Conservation (phyloP, 345 rosid genomes). For the Aquilaria sinensis region DNA sequence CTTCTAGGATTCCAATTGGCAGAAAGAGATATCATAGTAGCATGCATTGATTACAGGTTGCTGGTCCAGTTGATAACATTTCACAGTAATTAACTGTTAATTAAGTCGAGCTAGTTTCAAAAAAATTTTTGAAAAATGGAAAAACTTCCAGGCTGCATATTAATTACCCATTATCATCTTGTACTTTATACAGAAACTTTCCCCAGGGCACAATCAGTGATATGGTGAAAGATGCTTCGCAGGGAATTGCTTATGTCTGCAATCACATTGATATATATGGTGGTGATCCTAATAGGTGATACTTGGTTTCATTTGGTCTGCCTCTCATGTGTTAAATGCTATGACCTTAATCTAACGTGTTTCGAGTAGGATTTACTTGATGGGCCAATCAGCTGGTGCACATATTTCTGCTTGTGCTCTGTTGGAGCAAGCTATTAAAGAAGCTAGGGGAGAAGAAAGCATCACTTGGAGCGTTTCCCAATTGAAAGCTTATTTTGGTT, state of each 20-base stretch:
- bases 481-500: conserved; percentile 81
- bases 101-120: too few relatives aligned
- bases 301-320: conserved; percentile 7
- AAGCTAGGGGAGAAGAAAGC: conserved; percentile 49
- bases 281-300: conserved; percentile 86
- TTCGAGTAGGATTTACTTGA: conserved; percentile 65
- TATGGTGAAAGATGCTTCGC: conserved; percentile 75
- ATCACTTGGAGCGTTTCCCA: conserved; percentile 74
- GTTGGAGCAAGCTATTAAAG: conserved; percentile 82
- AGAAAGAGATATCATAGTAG: conserved; percentile 89
- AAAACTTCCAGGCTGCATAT: too few relatives aligned
- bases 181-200: conserved; percentile 53
- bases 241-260: conserved; percentile 86
- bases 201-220: conserved; percentile 96
- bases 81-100: too few relatives aligned
- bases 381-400: conserved; percentile 99
- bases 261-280: conserved; percentile 68
- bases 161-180: neutral
- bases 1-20: conserved; percentile 91
- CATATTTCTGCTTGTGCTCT: conserved; percentile 93
- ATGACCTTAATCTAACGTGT: conserved; percentile 14
- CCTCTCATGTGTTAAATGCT: conserved; percentile 8
- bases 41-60: conserved; percentile 95
- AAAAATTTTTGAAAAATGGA: too few relatives aligned
- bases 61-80: conserved; percentile 9